A percentile compares a stretch with the other conserved stretches of the same genome.
Evolutionary conservation across 1,139 yeast species (phyloP).

Genomic region (Scheffersomyces quercinus): DNA sequence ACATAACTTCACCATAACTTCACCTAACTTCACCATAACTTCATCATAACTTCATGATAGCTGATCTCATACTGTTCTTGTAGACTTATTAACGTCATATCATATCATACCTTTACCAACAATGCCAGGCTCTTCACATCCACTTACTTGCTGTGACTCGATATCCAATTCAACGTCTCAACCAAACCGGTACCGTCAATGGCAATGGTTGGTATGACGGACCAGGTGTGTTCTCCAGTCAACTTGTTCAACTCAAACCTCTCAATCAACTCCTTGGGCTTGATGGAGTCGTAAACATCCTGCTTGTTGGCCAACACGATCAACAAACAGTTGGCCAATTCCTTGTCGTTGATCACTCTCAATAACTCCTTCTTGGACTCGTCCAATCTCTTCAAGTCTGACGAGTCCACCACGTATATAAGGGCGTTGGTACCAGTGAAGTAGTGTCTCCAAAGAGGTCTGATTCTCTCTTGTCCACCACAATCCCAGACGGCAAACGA

Average conservation of each 20-base stretch:
- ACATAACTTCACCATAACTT: too few relatives aligned
- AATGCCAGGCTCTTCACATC: not conserved
- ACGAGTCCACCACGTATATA: constrained; percentile 85
- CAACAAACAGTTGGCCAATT: constrained; percentile 74
- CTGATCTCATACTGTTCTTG: too few relatives aligned
- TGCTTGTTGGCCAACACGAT: constrained; percentile 91
- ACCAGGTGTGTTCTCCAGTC: constrained; percentile 65
- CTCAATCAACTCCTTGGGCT: constrained; percentile 66
- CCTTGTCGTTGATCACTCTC: constrained; percentile 77
- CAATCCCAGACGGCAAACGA: constrained; percentile 97
- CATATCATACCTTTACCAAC: not conserved
- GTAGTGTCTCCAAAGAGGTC: constrained; percentile 94
- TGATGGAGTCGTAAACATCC: constrained; percentile 65
- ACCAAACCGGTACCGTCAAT: constrained; percentile 73
- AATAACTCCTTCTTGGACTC: constrained; percentile 79
- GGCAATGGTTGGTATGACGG: constrained; percentile 76
- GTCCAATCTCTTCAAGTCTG: constrained; percentile 68
- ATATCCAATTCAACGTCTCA: constrained; percentile 75
- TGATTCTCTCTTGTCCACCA: constrained; percentile 90
- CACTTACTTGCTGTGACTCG: constrained; percentile 52
- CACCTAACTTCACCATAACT: too few relatives aligned
- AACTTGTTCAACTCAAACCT: constrained; percentile 54
- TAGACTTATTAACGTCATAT: too few relatives aligned
- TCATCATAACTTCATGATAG: too few relatives aligned
- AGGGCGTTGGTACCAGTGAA: constrained; percentile 94